Percentiles rank a stretch among this genome's conserved stretches.
Evolutionary conservation across 768 basidiomycete species (phyloP).

Genomic region (Leccinum disarticulatum): DNA sequence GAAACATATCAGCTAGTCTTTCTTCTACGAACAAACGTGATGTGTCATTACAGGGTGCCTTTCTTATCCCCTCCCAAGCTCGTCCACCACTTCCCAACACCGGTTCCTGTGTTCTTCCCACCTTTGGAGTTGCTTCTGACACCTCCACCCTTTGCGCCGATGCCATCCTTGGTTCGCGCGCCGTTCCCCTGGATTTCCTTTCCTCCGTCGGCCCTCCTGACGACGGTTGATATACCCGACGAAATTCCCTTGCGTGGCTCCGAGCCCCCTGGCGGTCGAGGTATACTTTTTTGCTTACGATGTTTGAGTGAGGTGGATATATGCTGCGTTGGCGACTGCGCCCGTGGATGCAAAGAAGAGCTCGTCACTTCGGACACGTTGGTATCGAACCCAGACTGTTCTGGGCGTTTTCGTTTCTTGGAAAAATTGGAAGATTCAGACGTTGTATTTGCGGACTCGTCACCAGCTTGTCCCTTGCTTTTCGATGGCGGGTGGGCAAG

Average conservation of each 20-base stretch:
- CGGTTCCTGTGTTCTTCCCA: neutral
- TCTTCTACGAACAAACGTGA: neutral
- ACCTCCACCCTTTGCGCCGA: conserved; percentile 13
- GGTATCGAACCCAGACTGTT: neutral
- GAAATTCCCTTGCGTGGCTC: conserved; percentile 54
- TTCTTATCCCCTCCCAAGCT: conserved; percentile 30
- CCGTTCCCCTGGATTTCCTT: conserved; percentile 15
- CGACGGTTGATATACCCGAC: conserved; percentile 57
- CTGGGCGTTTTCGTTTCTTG: conserved; percentile 20
- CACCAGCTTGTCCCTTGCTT: neutral
- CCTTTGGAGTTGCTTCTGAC: neutral
- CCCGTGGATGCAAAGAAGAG: neutral
- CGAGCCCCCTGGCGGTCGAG: neutral
- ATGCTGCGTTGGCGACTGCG: neutral
- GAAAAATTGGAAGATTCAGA: neutral
- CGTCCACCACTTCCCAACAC: conserved; percentile 45
- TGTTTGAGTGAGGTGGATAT: neutral
- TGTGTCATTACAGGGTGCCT: conserved; percentile 6
- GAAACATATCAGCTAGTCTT: too few relatives aligned
- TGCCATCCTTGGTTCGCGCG: neutral
- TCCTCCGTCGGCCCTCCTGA: conserved; percentile 29
- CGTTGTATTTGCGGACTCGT: neutral
- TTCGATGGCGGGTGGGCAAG: neutral
- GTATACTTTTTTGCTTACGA: neutral
- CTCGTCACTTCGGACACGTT: neutral